A percentile compares a stretch with the other conserved stretches of the same genome.
These are phyloP conservation scores for Monosporascus sp. DNA, from an alignment of 2,329 filamentous ascomycete species.

Conservation along the genomic window DNA sequence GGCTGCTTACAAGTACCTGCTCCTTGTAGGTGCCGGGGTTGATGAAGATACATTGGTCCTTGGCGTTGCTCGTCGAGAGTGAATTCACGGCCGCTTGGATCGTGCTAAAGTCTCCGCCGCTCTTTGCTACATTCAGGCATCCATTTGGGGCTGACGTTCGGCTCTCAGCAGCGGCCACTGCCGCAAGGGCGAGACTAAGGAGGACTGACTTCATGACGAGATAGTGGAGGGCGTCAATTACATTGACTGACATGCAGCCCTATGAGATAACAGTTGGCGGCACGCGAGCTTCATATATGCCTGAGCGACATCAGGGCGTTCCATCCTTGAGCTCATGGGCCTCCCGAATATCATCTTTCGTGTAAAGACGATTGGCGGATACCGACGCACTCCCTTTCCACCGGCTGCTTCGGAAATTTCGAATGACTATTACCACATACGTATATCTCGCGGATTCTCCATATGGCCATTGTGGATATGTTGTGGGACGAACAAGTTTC, in stretches of 20 bases:
- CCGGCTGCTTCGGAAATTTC: too few species aligned
- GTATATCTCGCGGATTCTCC: too few species aligned
- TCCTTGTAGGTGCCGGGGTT: conserved; percentile 53
- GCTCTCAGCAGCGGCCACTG: conserved; percentile 20
- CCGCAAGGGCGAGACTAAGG: conserved; percentile 8
- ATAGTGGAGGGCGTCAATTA: too few species aligned
- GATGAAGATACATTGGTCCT: conserved; percentile 57
- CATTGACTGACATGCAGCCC: too few species aligned
- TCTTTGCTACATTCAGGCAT: conserved; percentile 40
- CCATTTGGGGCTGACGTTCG: conserved; percentile 38
- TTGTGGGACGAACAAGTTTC: background rate
- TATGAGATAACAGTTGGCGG: too few species aligned
- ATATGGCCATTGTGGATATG: background rate
- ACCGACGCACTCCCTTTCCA: too few species aligned
- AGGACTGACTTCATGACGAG: conserved; percentile 11
- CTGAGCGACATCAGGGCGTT: too few species aligned
- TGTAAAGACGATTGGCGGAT: too few species aligned
- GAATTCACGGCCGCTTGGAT: conserved; percentile 54
- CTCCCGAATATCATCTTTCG: too few species aligned
- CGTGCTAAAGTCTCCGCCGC: conserved; percentile 27
- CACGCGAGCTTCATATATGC: too few species aligned
- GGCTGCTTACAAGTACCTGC: conserved; percentile 47
- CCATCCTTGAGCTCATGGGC: too few species aligned
- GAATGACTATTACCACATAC: too few species aligned
- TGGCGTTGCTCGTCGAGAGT: conserved; percentile 42